phyloP scores from a whole-genome alignment of 2,329 filamentous ascomycete species.

The Talaromyces rugulosus region DNA sequence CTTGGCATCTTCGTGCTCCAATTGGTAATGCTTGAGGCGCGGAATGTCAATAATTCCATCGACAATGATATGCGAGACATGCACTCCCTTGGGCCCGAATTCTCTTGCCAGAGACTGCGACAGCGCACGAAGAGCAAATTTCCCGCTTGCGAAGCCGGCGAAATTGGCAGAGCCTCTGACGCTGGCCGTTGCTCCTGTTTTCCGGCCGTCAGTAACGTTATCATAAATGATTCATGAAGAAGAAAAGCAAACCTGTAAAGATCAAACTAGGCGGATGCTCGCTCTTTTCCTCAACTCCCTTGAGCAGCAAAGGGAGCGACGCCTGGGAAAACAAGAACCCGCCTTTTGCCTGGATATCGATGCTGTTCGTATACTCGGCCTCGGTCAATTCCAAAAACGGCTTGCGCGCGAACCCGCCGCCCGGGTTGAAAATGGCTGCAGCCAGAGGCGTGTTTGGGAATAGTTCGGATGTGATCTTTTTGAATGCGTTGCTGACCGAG shows the following conservation, averaged over 20 bases:
- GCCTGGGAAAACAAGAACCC: constrained; percentile 73
- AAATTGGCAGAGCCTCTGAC: constrained; percentile 67
- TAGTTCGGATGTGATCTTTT: constrained; percentile 48
- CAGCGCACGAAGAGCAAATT: constrained; percentile 73
- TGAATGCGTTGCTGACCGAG: constrained; percentile 52
- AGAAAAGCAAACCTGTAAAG: constrained; percentile 53
- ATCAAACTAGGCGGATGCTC: constrained; percentile 72
- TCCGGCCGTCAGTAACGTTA: neutral
- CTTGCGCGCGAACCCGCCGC: constrained; percentile 55
- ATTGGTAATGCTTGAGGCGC: constrained; percentile 58
- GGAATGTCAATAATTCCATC: constrained; percentile 84
- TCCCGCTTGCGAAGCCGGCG: constrained; percentile 69
- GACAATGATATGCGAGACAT: constrained; percentile 76
- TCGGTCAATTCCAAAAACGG: constrained; percentile 59
- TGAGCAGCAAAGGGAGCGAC: constrained; percentile 65
- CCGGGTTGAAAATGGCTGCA: constrained; percentile 60
- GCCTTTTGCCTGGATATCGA: constrained; percentile 52
- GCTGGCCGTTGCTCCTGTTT: constrained; percentile 70
- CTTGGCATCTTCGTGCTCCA: constrained; percentile 60
- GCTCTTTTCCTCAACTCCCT: constrained; percentile 42
- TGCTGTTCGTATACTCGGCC: constrained; percentile 52
- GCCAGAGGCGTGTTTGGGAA: constrained; percentile 44
- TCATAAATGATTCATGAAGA: neutral
- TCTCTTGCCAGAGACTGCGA: constrained; percentile 74
- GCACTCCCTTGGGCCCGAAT: constrained; percentile 78